Conservation (phyloP, 345 rosid species). For the Eucalyptus regnans region DNA sequence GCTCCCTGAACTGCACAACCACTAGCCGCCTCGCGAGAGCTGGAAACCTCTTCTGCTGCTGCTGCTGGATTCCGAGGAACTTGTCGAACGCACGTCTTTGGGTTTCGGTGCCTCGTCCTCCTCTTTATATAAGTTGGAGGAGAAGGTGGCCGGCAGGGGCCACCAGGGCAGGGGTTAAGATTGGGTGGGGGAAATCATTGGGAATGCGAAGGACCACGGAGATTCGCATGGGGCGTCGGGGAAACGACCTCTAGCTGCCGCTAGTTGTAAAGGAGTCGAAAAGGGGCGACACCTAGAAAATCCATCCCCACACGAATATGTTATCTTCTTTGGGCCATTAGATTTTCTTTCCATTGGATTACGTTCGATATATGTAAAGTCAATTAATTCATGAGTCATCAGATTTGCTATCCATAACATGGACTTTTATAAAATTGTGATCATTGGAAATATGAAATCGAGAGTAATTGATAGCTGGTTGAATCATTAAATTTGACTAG, state of each 20-base stretch:
- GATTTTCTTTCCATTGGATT: background rate
- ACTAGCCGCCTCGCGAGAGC: too few species aligned
- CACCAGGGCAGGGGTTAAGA: background rate
- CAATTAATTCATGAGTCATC: background rate
- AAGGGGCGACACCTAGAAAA: background rate
- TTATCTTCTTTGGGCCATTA: background rate
- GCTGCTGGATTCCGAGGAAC: too few species aligned
- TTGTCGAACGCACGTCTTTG: background rate
- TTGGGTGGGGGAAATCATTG: background rate
- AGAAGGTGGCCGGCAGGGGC: background rate
- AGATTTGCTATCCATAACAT: background rate
- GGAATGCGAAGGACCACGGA: background rate
- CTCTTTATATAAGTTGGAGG: background rate
- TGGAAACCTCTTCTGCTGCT: too few species aligned
- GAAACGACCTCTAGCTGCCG: background rate
- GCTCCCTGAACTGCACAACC: too few species aligned
- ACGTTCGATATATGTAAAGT: background rate
- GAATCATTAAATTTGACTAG: background rate
- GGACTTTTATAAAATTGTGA: background rate
- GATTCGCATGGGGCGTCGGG: background rate
- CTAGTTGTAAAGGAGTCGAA: background rate
- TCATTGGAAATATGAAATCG: rapidly evolving
- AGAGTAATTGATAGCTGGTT: background rate
- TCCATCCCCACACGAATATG: background rate
- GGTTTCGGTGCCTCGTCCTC: background rate